phyloP scores from a whole-genome alignment of 1,284 basidiomycete species.

The Ceratobasidium sp. region DNA sequence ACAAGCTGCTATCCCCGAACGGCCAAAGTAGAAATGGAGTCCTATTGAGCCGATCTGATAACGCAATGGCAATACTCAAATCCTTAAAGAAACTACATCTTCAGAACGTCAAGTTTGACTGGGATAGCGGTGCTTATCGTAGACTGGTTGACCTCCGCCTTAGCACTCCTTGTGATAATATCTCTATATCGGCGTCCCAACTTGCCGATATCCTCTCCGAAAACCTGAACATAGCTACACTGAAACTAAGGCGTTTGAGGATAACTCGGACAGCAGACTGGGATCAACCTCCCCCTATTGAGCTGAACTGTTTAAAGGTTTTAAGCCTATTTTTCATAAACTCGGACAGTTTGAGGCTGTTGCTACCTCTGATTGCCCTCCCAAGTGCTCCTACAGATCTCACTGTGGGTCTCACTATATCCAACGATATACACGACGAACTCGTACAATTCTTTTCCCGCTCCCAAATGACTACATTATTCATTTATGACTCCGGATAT shows the following conservation, averaged over 20 bases:
- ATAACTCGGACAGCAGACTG: slow-evolving; percentile 19
- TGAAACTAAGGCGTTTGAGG: slow-evolving; percentile 10
- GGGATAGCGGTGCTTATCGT: slow-evolving; percentile 18
- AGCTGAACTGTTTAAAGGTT: slow-evolving; percentile 1
- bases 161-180: not conserved
- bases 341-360: slow-evolving; percentile 10
- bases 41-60: slow-evolving; percentile 3
- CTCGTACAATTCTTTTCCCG: not conserved
- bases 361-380: slow-evolving; percentile 13
- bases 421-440: not conserved
- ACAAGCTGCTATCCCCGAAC: slow-evolving; percentile 13
- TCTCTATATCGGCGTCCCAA: slow-evolving; percentile 1
- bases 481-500: not conserved
- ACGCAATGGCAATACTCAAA: not conserved
- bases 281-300: slow-evolving; percentile 11
- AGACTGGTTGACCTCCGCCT: slow-evolving; percentile 21
- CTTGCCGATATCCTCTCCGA: slow-evolving; percentile 12
- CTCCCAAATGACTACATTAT: slow-evolving; percentile 16
- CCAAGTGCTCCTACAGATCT: not conserved
- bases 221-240: slow-evolving; percentile 1
- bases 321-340: slow-evolving; percentile 20
- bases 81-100: not conserved
- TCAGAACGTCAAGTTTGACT: slow-evolving; percentile 24
- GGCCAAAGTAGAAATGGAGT: slow-evolving; percentile 17
- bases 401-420: not conserved